Percentiles rank a stretch among this genome's conserved stretches.
phyloP scores from a whole-genome alignment of 306 rosid species.

The Mimosa pudica region DNA sequence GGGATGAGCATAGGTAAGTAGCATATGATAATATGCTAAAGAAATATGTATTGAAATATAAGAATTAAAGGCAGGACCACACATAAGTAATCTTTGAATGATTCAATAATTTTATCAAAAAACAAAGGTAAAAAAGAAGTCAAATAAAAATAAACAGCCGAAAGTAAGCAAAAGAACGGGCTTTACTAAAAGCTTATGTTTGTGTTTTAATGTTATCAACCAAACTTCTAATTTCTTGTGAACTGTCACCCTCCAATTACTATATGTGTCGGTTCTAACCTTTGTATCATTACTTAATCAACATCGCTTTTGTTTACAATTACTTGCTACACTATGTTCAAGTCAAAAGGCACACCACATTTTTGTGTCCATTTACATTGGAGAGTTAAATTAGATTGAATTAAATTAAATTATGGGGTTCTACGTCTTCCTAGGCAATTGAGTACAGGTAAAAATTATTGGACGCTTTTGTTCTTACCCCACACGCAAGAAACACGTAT shows the following conservation, averaged over 20 bases:
- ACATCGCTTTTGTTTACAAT: background rate
- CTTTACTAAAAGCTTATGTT: constrained; percentile 40
- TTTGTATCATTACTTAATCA: background rate
- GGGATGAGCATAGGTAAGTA: background rate
- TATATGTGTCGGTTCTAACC: background rate
- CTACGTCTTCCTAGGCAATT: background rate
- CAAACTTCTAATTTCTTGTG: background rate
- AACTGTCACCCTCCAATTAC: background rate
- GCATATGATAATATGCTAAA: background rate
- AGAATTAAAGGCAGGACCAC: background rate
- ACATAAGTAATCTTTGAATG: background rate
- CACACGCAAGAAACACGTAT: background rate
- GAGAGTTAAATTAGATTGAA: background rate
- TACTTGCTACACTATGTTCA: background rate
- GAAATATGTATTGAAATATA: background rate
- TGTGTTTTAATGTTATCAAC: background rate
- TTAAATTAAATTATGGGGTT: background rate
- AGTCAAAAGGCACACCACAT: background rate
- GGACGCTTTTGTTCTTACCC: background rate
- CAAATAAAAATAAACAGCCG: constrained; percentile 33
- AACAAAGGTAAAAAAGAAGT: background rate
- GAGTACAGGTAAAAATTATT: no score
- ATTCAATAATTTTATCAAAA: background rate
- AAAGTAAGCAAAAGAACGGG: constrained; percentile 45
- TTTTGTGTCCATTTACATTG: background rate